Evolutionary conservation across 1,284 basidiomycete species (phyloP), one percentile per base, ranked within the genome.

Genomic region (Ceratobasidium sp.): DNA sequence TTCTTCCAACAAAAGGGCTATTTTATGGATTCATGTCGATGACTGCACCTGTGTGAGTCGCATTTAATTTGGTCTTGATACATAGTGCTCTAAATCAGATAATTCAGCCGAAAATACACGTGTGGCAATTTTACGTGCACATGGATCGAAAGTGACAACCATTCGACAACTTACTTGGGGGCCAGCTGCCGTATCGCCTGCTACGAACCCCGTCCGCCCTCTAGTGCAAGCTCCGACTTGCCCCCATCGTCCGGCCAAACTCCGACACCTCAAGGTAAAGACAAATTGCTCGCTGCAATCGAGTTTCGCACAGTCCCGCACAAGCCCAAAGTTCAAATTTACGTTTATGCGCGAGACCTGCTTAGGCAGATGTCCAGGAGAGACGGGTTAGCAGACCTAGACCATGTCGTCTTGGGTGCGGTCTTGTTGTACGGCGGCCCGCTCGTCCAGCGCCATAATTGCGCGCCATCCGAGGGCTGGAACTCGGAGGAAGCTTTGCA

Each of bases 301-400:
- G 59, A 34, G 13, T 40, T 25, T 9, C 40, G 15, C 46, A 29
- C 9, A 8, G 13, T 73, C 15, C 57, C 57, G 11, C 19, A 22
- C 44, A 73, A 64, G 25, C 70, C 56, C 32, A 49, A 37, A n/a
- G 29, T 62, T n/a, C 43, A 51, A 22, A 73, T 73, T 34, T 37
- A 62, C 25, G 17, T 73, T 13, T 25, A 49, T 25, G 40, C 52
- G 17, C 69, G 44, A n/a, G 43, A 51, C 40, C n/a, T 62, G 32
- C 57, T 62, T 9, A 29, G 46, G 56, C 69, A 52, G 22, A 25
- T 9, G 9, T 22, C 43, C 40, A 43, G 57, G 17, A 25, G 4
- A 22, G 69, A 73, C n/a, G 69, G 25, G 8, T n/a, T 73, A 17
- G 49, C 69, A 19, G 69, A 73, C 22, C 29, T 73, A 51, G 69